Percentiles rank a stretch among this genome's conserved stretches.
phyloP scores from a whole-genome alignment of 768 basidiomycete species.

The Pisolithus sp. region DNA sequence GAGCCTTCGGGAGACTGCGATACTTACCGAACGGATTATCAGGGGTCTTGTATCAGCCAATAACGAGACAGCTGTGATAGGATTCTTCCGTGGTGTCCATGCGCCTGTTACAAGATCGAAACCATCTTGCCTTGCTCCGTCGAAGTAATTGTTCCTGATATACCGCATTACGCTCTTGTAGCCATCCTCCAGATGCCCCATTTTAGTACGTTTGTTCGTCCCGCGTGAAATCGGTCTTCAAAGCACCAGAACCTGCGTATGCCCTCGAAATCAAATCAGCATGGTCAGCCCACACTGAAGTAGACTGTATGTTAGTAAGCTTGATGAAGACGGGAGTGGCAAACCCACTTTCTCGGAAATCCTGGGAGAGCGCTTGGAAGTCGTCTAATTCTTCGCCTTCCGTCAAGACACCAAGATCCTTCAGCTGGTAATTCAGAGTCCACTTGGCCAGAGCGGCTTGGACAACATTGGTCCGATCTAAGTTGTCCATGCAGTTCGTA shows the following conservation, averaged over 20 bases:
- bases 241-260: conserved; percentile 90
- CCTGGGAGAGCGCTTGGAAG: conserved; percentile 68
- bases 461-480: conserved; percentile 95
- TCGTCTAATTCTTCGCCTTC: conserved; percentile 72
- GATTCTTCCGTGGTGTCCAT: conserved; percentile 80
- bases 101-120: conserved; percentile 90
- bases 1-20: not conserved
- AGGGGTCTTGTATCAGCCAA: conserved; percentile 78
- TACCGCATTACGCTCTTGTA: conserved; percentile 81
- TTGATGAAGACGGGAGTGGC: not conserved
- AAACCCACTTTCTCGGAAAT: conserved; percentile 82
- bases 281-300: conserved; percentile 93
- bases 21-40: conserved; percentile 71
- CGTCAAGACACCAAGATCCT: conserved; percentile 62
- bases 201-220: conserved; percentile 80
- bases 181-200: conserved; percentile 79
- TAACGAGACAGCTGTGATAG: conserved; percentile 61
- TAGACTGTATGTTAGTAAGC: conserved; percentile 8
- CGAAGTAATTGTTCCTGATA: conserved; percentile 93
- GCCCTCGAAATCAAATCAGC: conserved; percentile 86
- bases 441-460: conserved; percentile 88
- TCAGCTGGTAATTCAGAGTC: conserved; percentile 74
- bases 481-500: conserved; percentile 96
- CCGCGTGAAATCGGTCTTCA: conserved; percentile 97
- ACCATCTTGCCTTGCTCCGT: conserved; percentile 89